Evolutionary conservation across 2,329 filamentous ascomycete species (phyloP).

Genomic region (Exophiala phaeomuriformis): DNA sequence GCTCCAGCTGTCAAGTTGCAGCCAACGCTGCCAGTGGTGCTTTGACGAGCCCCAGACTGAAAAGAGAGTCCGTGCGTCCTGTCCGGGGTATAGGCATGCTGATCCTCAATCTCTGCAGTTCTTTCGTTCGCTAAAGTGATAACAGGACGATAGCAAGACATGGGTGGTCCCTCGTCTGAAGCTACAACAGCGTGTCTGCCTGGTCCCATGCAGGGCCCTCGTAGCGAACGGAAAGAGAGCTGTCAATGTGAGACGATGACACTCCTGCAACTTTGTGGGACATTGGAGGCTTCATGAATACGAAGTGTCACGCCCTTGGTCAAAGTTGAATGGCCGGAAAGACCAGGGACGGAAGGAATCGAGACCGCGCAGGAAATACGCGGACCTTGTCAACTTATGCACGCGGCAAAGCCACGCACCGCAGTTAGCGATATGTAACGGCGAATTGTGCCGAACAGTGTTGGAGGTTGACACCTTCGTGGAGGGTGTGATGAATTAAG

Average conservation of each 20-base stretch:
- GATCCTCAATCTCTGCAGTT: too few relatives aligned
- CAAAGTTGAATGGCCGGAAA: neutral
- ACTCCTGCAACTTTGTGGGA: neutral
- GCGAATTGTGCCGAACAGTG: neutral
- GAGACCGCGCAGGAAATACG: neutral
- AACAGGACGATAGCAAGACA: too few relatives aligned
- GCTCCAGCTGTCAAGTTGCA: too few relatives aligned
- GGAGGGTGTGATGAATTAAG: constrained; percentile 7
- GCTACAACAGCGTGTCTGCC: too few relatives aligned
- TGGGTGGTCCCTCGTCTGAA: too few relatives aligned
- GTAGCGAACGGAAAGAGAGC: neutral
- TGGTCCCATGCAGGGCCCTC: too few relatives aligned
- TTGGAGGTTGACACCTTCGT: neutral
- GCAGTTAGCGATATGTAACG: neutral
- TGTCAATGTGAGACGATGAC: neutral
- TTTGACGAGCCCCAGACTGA: neutral
- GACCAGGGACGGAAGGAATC: too few relatives aligned
- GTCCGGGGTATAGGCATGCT: too few relatives aligned
- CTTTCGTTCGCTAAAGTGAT: too few relatives aligned
- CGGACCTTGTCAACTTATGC: neutral
- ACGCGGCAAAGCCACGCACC: neutral
- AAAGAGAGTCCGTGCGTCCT: too few relatives aligned
- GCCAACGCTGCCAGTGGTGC: neutral
- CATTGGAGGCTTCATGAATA: neutral
- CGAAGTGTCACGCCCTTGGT: neutral